Percentiles rank a stretch among this genome's conserved stretches.
Conservation (phyloP, 306 rosid species). For the Ziziphus jujuba region DNA sequence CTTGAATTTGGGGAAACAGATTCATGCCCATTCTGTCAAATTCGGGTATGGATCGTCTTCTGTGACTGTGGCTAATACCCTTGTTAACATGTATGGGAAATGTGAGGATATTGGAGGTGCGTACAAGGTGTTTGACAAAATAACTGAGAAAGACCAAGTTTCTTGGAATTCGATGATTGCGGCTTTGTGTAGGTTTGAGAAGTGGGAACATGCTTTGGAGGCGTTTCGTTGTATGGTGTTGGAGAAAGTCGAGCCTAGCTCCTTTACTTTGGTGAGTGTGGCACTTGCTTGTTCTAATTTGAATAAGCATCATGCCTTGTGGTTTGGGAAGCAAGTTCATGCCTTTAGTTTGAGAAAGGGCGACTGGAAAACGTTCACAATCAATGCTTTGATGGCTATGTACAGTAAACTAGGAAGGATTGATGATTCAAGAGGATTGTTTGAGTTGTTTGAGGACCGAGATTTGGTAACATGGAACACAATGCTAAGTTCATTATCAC, state of each 20-base stretch:
- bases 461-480: slow-evolving; percentile 86
- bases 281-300: slow-evolving; percentile 72
- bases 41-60: slow-evolving; percentile 44
- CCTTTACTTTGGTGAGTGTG: slow-evolving; percentile 68
- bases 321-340: slow-evolving; percentile 74
- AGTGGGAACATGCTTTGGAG: slow-evolving; percentile 64
- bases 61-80: slow-evolving; percentile 62
- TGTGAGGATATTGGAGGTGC: slow-evolving; percentile 55
- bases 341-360: slow-evolving; percentile 54
- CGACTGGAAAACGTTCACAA: slow-evolving; percentile 52
- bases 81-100: slow-evolving; percentile 69
- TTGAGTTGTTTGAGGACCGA: slow-evolving; percentile 59
- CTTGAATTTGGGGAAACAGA: slow-evolving; percentile 54
- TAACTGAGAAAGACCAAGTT: slow-evolving; percentile 56
- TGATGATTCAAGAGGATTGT: slow-evolving; percentile 51
- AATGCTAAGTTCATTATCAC: slow-evolving; percentile 68
- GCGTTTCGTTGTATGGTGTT: slow-evolving; percentile 53
- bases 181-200: slow-evolving; percentile 52
- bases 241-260: slow-evolving; percentile 56
- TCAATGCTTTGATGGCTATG: slow-evolving; percentile 78
- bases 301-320: slow-evolving; percentile 32
- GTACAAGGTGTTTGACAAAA: slow-evolving; percentile 55
- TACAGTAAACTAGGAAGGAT: slow-evolving; percentile 65
- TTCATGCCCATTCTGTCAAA: slow-evolving; percentile 66
- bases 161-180: slow-evolving; percentile 85